Percentiles rank a stretch among this genome's conserved stretches.
These are phyloP conservation scores for Rhodomyrtus psidioides DNA, from an alignment of 441 rosid species.

Conservation along the genomic window DNA sequence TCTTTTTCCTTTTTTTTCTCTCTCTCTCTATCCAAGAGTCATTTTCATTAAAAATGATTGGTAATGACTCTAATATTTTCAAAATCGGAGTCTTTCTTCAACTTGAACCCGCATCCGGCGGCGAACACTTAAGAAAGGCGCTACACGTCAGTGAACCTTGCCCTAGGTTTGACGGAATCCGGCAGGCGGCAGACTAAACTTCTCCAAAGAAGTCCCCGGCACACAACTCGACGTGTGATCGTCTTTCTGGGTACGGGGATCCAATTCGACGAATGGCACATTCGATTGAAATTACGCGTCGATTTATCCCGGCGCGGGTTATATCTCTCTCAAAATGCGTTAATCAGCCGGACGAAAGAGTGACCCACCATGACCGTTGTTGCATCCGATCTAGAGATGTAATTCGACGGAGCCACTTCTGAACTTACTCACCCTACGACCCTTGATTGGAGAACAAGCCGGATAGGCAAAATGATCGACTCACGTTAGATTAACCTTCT, in stretches of 20 bases:
- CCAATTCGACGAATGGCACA: not conserved
- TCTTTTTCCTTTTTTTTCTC: too few species aligned
- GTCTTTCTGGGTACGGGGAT: not conserved
- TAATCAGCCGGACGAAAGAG: not conserved
- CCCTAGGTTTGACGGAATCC: too few species aligned
- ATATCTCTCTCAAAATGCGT: accelerated
- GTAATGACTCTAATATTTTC: too few species aligned
- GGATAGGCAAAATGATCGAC: not conserved
- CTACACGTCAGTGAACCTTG: too few species aligned
- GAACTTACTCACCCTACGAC: not conserved
- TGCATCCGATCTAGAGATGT: not conserved
- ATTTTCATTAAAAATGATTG: too few species aligned
- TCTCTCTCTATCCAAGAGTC: accelerated
- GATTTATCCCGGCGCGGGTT: not conserved
- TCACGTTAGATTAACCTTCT: not conserved
- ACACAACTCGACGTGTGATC: not conserved
- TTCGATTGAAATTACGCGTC: not conserved
- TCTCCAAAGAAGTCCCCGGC: not conserved
- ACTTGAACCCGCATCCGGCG: too few species aligned
- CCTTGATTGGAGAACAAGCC: not conserved
- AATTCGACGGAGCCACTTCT: not conserved
- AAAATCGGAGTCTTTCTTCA: too few species aligned
- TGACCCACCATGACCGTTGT: not conserved
- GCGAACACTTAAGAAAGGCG: too few species aligned
- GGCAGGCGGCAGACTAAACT: not conserved